A percentile compares a stretch with the other conserved stretches of the same genome.
Evolutionary conservation across 805 yeast species (phyloP).

Genomic region (Wickerhamiella musiphila): DNA sequence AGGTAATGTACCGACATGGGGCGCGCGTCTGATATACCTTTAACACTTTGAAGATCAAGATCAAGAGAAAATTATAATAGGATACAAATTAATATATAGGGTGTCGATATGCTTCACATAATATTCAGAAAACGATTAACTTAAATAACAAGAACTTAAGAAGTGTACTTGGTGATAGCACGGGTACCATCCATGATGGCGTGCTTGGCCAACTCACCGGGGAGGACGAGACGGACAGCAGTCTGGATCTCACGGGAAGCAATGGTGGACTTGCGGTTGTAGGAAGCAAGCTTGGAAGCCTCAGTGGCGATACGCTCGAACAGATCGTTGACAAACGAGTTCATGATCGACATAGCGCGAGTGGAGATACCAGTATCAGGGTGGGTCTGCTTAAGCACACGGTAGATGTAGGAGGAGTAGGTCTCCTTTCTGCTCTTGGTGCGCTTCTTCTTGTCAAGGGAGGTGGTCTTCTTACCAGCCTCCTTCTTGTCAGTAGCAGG

Average conservation of each 20-base stretch:
- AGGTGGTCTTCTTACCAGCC: slow-evolving; percentile 81
- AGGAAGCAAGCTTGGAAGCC: slow-evolving; percentile 96
- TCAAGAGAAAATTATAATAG: background rate
- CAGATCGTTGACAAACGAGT: slow-evolving; percentile 94
- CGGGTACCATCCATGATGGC: slow-evolving; percentile 98
- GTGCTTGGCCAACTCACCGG: slow-evolving; percentile 97
- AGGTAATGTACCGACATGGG: too few relatives aligned
- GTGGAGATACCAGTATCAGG: slow-evolving; percentile 99
- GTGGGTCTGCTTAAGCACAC: slow-evolving; percentile 96
- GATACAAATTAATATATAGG: too few relatives aligned
- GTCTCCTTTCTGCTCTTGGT: slow-evolving; percentile 94
- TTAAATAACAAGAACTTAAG: slow-evolving; percentile 26
- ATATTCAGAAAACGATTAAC: too few relatives aligned
- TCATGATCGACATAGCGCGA: slow-evolving; percentile 96
- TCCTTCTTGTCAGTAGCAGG: slow-evolving; percentile 79
- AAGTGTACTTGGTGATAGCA: slow-evolving; percentile 92
- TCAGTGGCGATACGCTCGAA: slow-evolving; percentile 96
- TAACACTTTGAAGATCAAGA: background rate
- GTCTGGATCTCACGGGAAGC: slow-evolving; percentile 98
- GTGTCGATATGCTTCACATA: too few relatives aligned
- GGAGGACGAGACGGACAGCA: slow-evolving; percentile 93
- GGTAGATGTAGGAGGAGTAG: slow-evolving; percentile 94
- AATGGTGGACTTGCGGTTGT: slow-evolving; percentile 95
- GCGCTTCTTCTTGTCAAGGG: slow-evolving; percentile 69
- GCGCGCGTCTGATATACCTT: too few relatives aligned